Evolutionary conservation across 495 filamentous ascomycete species (phyloP).

Genomic region (Talaromyces borbonicus): DNA sequence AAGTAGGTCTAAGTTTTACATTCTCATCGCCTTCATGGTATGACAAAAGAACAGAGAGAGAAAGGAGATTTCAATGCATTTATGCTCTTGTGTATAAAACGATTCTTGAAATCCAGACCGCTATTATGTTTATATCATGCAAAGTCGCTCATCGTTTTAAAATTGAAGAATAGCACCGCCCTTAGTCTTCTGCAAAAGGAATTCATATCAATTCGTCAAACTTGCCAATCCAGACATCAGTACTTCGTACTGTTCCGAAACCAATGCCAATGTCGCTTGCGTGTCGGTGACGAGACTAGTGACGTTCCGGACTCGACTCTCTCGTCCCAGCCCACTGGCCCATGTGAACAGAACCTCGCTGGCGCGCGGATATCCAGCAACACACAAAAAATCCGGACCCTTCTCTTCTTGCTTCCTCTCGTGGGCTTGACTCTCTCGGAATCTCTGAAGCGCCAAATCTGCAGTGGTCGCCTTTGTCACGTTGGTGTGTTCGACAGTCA

Average conservation of each 20-base stretch:
- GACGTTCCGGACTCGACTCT: constrained; percentile 45
- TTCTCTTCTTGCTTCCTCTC: too few species aligned
- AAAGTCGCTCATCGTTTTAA: too few species aligned
- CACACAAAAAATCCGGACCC: constrained; percentile 73
- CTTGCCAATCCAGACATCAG: not conserved
- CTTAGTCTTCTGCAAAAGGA: too few species aligned
- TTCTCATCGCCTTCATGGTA: too few species aligned
- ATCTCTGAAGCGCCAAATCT: constrained; percentile 41
- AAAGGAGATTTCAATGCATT: too few species aligned
- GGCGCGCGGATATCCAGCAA: constrained; percentile 69
- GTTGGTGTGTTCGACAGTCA: constrained; percentile 66
- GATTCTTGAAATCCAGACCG: too few species aligned
- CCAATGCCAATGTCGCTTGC: constrained; percentile 69
- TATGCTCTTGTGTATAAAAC: too few species aligned
- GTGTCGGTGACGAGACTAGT: constrained; percentile 65
- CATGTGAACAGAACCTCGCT: constrained; percentile 80
- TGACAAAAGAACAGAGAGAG: too few species aligned
- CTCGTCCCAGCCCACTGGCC: constrained; percentile 58
- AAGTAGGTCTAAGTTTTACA: too few species aligned
- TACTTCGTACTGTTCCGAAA: constrained; percentile 46
- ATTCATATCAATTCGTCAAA: not conserved
- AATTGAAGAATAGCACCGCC: too few species aligned
- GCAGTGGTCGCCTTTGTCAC: constrained; percentile 71
- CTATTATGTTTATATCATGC: too few species aligned
- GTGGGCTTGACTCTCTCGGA: constrained; percentile 15